phyloP scores from a whole-genome alignment of 2,329 filamentous ascomycete species.

The Cladosporium sp. region DNA sequence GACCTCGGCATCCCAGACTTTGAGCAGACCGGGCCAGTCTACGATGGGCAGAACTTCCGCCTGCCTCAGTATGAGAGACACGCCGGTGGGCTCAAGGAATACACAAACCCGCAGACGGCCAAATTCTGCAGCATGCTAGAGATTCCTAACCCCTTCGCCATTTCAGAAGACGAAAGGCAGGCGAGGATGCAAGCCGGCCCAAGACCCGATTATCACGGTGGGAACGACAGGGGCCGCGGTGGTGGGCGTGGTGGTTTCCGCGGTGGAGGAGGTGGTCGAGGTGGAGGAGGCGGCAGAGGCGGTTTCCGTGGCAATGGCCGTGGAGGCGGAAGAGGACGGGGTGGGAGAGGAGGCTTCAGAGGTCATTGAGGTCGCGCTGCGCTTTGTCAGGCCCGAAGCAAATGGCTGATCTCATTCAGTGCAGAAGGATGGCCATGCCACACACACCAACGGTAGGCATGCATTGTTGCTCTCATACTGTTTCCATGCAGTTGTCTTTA shows the following conservation, averaged over 20 bases:
- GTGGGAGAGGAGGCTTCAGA: background rate
- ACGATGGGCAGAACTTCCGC: slow-evolving; percentile 34
- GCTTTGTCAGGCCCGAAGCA: too few relatives aligned
- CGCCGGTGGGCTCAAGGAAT: slow-evolving; percentile 61
- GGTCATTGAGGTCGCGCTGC: background rate
- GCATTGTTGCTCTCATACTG: too few relatives aligned
- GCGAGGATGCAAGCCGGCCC: slow-evolving; percentile 58
- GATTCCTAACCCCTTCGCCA: slow-evolving; percentile 72
- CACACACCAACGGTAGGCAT: too few relatives aligned
- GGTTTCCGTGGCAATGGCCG: slow-evolving; percentile 11
- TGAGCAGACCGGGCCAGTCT: slow-evolving; percentile 66
- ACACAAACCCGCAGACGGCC: slow-evolving; percentile 82
- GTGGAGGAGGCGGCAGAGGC: slow-evolving; percentile 17
- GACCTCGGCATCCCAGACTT: slow-evolving; percentile 78
- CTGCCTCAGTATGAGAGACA: slow-evolving; percentile 25
- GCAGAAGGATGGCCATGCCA: too few relatives aligned
- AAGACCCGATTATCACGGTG: slow-evolving; percentile 32
- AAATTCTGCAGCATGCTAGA: slow-evolving; percentile 74
- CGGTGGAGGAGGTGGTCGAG: slow-evolving; percentile 18
- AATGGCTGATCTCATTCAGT: too few relatives aligned
- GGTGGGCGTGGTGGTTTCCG: slow-evolving; percentile 13
- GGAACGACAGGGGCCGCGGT: slow-evolving; percentile 22
- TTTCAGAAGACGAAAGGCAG: slow-evolving; percentile 65
- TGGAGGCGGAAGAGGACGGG: slow-evolving; percentile 19
- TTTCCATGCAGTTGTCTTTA: too few relatives aligned